A percentile compares a stretch with the other conserved stretches of the same genome.
Conservation (phyloP, 805 yeast genomes). For the Yarrowia osloensis region DNA sequence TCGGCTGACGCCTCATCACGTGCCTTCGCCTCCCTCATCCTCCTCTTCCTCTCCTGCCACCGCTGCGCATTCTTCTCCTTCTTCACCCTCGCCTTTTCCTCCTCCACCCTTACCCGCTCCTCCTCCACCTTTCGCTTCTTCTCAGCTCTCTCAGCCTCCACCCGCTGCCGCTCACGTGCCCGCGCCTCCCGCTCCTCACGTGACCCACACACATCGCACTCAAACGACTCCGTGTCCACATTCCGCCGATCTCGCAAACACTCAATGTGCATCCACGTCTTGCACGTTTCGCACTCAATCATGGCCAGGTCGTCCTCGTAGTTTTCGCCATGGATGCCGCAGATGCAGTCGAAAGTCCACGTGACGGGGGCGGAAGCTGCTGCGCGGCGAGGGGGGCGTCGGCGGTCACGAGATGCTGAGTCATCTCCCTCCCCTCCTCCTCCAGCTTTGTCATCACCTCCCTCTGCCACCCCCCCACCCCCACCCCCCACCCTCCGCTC, state of each 20-base stretch:
- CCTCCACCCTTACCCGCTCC: neutral
- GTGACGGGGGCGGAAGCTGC: slow-evolving; percentile 20
- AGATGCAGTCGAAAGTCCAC: slow-evolving; percentile 48
- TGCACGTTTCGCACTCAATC: slow-evolving; percentile 46
- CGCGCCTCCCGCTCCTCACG: slow-evolving; percentile 28
- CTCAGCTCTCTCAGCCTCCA: neutral
- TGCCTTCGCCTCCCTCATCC: neutral
- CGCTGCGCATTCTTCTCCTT: slow-evolving; percentile 29
- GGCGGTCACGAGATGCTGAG: neutral
- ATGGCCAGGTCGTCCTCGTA: slow-evolving; percentile 46
- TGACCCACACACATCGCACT: slow-evolving; percentile 10
- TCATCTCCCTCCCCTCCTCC: neutral
- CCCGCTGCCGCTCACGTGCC: slow-evolving; percentile 7
- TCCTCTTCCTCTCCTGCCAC: slow-evolving; percentile 17
- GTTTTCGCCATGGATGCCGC: slow-evolving; percentile 46
- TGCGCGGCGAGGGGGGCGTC: neutral
- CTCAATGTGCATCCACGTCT: slow-evolving; percentile 47
- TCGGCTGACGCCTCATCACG: neutral
- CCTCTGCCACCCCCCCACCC: too few species aligned
- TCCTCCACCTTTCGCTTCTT: neutral
- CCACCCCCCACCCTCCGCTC: slow-evolving; percentile 4
- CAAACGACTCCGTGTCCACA: slow-evolving; percentile 12
- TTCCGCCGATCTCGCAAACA: slow-evolving; percentile 39
- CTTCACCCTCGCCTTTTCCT: slow-evolving; percentile 27
- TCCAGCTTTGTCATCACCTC: neutral